Evolutionary conservation across 345 rosid genomes (phyloP).

Genomic region (Aethionema arabicum): DNA sequence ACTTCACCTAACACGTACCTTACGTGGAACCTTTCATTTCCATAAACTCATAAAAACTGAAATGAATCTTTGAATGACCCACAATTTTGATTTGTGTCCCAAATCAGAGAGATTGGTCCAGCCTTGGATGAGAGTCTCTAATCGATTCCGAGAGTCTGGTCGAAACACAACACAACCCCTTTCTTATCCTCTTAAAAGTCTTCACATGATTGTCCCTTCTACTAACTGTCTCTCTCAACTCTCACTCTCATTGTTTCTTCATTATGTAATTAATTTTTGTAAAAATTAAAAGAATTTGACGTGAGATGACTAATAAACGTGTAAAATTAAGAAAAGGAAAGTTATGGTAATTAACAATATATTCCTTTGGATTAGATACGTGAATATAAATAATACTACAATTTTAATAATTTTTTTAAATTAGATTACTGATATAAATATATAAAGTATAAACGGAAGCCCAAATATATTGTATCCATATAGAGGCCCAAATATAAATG

Average conservation of each 20-base stretch:
- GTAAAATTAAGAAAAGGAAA: conserved; percentile 15
- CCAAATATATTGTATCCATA: too few relatives aligned
- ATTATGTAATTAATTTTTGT: too few relatives aligned
- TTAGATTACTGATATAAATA: too few relatives aligned
- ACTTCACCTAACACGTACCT: conserved; percentile 27
- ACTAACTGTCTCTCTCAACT: conserved; percentile 30
- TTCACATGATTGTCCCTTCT: conserved; percentile 34
- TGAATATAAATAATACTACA: background rate
- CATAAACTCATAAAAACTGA: conserved; percentile 29
- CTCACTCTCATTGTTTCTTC: background rate
- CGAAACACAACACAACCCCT: conserved; percentile 36
- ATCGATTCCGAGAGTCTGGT: conserved; percentile 16
- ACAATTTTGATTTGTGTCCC: conserved; percentile 33
- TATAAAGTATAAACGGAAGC: too few relatives aligned
- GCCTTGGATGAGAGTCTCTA: conserved; percentile 19
- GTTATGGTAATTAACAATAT: conserved; percentile 3
- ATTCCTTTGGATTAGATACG: conserved; percentile 28
- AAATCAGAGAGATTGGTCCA: conserved; percentile 35
- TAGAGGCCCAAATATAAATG: too few relatives aligned
- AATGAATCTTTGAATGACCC: conserved; percentile 31
- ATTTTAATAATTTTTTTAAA: too few relatives aligned
- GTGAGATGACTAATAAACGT: conserved; percentile 29
- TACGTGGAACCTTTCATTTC: conserved; percentile 33
- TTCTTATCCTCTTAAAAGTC: conserved; percentile 32
- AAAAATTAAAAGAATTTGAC: background rate